Conservation (phyloP, 257 asterid species). For the Paulownia fortunei region DNA sequence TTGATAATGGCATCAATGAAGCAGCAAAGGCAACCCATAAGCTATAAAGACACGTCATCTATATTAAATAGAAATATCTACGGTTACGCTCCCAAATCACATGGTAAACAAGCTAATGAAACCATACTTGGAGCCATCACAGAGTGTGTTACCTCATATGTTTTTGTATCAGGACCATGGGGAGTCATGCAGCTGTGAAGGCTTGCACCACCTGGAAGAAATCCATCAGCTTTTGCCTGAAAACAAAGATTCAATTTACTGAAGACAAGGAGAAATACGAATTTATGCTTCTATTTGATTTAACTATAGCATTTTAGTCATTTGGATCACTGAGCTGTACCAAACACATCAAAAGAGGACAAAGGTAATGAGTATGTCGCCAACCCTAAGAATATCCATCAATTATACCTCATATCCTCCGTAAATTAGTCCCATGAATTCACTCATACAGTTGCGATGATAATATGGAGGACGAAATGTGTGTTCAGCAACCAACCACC, state of each 20-base stretch:
- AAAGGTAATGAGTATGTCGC: background rate
- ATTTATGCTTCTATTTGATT: background rate
- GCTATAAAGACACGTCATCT: background rate
- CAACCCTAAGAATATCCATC: background rate
- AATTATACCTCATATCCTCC: constrained; percentile 88
- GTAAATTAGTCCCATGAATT: constrained; percentile 92
- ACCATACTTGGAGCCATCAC: constrained; percentile 1
- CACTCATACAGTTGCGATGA: constrained; percentile 99
- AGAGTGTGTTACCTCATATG: constrained; percentile 71
- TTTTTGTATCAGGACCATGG: constrained; percentile 96
- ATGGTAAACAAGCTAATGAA: background rate
- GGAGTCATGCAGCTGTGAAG: constrained; percentile 99
- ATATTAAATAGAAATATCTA: background rate
- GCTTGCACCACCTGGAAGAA: constrained; percentile 97
- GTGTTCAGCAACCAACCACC: constrained; percentile 97
- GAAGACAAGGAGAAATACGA: background rate
- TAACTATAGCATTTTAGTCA: background rate
- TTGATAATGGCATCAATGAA: constrained; percentile 10
- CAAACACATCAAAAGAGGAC: constrained; percentile 4
- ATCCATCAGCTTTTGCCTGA: constrained; percentile 99
- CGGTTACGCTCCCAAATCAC: background rate
- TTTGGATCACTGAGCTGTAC: background rate
- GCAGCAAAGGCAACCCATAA: background rate
- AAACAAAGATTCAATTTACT: constrained; percentile 25
- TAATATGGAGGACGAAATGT: constrained; percentile 98